Conservation (phyloP, 164 flowering plant genomes). For the Paratinospora sagittata region DNA sequence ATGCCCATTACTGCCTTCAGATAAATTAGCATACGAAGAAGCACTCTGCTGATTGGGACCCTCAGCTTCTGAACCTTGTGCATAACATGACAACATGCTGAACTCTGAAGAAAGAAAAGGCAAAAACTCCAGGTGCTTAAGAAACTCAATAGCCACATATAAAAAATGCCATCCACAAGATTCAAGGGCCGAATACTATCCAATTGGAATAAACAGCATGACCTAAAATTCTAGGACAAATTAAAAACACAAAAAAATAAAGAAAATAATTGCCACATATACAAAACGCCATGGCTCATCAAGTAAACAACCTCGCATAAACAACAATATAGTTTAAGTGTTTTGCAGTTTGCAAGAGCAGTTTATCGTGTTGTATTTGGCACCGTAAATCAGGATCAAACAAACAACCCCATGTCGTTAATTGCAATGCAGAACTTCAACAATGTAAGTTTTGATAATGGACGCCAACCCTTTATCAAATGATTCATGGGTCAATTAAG, state of each 20-base stretch:
- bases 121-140: not conserved
- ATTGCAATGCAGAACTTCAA: no score
- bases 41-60: conserved; percentile 1
- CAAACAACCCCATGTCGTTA: no score
- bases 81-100: conserved; percentile 7
- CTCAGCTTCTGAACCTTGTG: conserved; percentile 7
- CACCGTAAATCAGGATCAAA: no score
- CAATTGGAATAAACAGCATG: not conserved
- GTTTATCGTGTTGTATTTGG: no score
- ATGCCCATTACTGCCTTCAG: conserved; percentile 11
- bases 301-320: not conserved
- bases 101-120: not conserved
- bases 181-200: not conserved
- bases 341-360: no score
- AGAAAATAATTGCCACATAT: not conserved
- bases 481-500: no score
- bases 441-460: no score
- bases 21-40: not conserved
- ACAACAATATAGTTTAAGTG: not conserved
- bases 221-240: not conserved
- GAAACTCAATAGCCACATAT: not conserved
- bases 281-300: not conserved
- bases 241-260: not conserved
- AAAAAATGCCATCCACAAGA: not conserved
- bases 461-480: no score